Conservation (phyloP, 768 basidiomycete species). For the Phallus indusiatus region DNA sequence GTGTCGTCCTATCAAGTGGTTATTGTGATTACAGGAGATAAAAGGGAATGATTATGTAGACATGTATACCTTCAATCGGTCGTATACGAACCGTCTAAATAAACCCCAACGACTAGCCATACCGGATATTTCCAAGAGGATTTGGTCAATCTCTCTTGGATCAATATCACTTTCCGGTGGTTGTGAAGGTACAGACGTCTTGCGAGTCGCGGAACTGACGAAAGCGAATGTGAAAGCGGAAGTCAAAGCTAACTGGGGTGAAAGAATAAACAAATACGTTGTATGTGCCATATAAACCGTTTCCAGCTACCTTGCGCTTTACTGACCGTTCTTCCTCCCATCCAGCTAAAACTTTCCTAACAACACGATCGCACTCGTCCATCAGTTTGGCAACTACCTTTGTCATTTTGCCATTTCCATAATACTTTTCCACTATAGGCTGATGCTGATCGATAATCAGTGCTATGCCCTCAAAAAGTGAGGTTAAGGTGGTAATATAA, state of each 20-base stretch:
- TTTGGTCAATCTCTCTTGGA: conserved; percentile 84
- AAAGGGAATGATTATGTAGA: not conserved
- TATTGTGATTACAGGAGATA: not conserved
- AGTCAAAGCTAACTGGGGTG: not conserved
- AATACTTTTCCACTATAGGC: conserved; percentile 96
- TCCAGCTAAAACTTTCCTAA: conserved; percentile 59
- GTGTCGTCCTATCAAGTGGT: not conserved
- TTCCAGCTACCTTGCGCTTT: conserved; percentile 55
- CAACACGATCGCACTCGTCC: conserved; percentile 80
- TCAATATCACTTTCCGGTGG: conserved; percentile 48
- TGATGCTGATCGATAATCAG: conserved; percentile 97
- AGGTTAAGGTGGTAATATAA: conserved; percentile 82
- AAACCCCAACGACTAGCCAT: conserved; percentile 91
- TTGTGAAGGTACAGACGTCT: not conserved
- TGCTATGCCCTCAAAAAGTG: conserved; percentile 90
- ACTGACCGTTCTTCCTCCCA: conserved; percentile 91
- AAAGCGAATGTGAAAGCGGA: conserved; percentile 2
- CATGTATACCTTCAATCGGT: conserved; percentile 51
- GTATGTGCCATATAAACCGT: not conserved
- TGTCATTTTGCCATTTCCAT: conserved; percentile 82
- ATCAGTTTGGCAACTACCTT: conserved; percentile 66
- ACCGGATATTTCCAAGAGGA: conserved; percentile 78
- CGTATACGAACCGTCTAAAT: conserved; percentile 79
- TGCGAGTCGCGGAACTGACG: conserved; percentile 1
- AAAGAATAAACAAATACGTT: not conserved